Evolutionary conservation across 108 stramenopile species (phyloP).

Genomic region (Stephanodiscus triporus): DNA sequence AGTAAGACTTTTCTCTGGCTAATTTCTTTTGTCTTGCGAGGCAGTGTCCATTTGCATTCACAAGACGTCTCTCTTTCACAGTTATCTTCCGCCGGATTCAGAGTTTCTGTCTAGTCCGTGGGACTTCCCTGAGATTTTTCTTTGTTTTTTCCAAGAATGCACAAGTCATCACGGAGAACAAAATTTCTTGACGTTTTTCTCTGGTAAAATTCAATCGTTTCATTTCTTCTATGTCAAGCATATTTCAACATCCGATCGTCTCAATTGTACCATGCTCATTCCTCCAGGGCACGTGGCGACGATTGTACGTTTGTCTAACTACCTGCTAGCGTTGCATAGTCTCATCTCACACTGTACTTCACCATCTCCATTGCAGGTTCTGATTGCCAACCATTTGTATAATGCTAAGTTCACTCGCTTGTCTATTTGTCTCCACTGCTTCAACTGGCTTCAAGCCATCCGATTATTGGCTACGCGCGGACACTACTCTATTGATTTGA

Average conservation of each 20-base stretch:
- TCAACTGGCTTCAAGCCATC: slow-evolving; percentile 48
- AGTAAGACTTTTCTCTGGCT: background rate
- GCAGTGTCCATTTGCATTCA: background rate
- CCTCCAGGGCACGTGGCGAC: slow-evolving; percentile 43
- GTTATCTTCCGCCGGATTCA: slow-evolving; percentile 48
- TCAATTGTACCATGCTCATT: background rate
- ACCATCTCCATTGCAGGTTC: background rate
- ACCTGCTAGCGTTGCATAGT: background rate
- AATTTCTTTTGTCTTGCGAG: background rate
- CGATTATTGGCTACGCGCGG: slow-evolving; percentile 57
- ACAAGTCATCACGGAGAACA: background rate
- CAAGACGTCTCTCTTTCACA: background rate
- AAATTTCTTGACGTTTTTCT: slow-evolving; percentile 51
- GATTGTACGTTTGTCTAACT: slow-evolving; percentile 3
- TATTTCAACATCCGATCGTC: background rate
- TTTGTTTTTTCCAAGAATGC: slow-evolving; percentile 30
- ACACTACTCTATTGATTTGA: slow-evolving; percentile 63
- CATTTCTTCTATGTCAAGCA: background rate
- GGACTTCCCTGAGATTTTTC: slow-evolving; percentile 52
- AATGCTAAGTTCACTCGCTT: slow-evolving; percentile 4
- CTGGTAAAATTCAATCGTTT: slow-evolving; percentile 12
- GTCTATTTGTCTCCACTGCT: slow-evolving; percentile 32
- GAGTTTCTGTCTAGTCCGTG: slow-evolving; percentile 27
- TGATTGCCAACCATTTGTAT: slow-evolving; percentile 54
- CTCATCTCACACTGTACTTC: background rate